A percentile compares a stretch with the other conserved stretches of the same genome.
Conservation (phyloP, 129 eudicot species). For the Pittosporum tobira region DNA sequence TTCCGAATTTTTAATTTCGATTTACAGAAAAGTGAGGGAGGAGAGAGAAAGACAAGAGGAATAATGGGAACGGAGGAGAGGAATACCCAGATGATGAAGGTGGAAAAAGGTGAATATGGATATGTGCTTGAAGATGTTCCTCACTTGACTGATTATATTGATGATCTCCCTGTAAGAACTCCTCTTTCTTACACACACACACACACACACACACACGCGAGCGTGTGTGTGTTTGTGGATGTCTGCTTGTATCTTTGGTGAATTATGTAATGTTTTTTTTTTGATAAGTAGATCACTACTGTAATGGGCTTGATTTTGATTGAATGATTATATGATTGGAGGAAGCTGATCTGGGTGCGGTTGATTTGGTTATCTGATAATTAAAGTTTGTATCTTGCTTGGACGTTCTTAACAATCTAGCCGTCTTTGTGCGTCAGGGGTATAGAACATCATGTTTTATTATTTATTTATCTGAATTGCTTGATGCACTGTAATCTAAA, state of each 20-base stretch:
- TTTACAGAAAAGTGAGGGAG: too few species aligned
- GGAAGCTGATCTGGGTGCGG: too few species aligned
- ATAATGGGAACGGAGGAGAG: slow-evolving; percentile 14
- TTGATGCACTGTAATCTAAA: too few species aligned
- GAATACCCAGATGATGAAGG: slow-evolving; percentile 47
- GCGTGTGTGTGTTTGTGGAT: neutral
- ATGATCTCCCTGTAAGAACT: slow-evolving; percentile 53
- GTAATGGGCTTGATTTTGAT: neutral
- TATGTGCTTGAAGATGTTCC: slow-evolving; percentile 94
- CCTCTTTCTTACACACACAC: too few species aligned
- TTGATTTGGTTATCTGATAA: too few species aligned
- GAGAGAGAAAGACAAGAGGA: neutral
- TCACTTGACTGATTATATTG: slow-evolving; percentile 79
- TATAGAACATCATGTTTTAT: too few species aligned
- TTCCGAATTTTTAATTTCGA: too few species aligned
- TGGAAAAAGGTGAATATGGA: slow-evolving; percentile 58
- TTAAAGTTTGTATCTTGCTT: too few species aligned
- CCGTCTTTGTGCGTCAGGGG: too few species aligned
- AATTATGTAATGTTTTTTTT: neutral
- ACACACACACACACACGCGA: too few species aligned
- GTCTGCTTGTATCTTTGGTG: neutral
- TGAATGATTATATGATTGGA: neutral
- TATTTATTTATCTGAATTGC: too few species aligned
- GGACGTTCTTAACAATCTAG: too few species aligned
- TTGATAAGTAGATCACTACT: neutral